These are phyloP conservation scores for Suillus ampliporus DNA, from an alignment of 768 basidiomycete genomes.

Conservation along the genomic window DNA sequence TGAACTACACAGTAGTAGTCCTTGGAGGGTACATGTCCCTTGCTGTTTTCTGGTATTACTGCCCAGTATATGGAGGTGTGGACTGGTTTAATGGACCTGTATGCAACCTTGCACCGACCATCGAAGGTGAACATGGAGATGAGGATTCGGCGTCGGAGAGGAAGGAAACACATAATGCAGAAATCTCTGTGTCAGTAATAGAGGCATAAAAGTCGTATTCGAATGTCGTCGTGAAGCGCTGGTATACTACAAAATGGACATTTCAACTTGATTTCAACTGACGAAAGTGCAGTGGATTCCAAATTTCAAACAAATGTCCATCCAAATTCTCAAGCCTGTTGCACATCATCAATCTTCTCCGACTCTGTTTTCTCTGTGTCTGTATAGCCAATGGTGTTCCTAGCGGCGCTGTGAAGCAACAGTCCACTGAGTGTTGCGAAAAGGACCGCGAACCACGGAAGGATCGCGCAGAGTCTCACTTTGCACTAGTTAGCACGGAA, in stretches of 20 bases:
- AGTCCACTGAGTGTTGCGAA: constrained; percentile 43
- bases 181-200: not conserved
- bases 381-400: constrained; percentile 9
- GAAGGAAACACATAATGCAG: not conserved
- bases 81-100: constrained; percentile 37
- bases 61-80: constrained; percentile 29
- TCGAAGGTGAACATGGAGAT: not conserved
- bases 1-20: constrained; percentile 46
- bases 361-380: not conserved
- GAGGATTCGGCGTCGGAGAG: not conserved
- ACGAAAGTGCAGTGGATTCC: not conserved
- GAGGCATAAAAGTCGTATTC: not conserved
- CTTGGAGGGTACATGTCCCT: constrained; percentile 38
- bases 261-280: not conserved
- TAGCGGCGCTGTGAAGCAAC: constrained; percentile 38
- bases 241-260: not conserved
- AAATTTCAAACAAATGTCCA: not conserved
- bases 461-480: constrained; percentile 54
- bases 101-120: constrained; percentile 11
- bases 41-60: constrained; percentile 14
- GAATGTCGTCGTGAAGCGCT: not conserved
- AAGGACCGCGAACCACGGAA: constrained; percentile 56
- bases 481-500: constrained; percentile 14
- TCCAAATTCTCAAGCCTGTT: not conserved
- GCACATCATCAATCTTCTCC: not conserved